Evolutionary conservation across 441 rosid genomes (phyloP).

Genomic region (Adansonia rubrostipa): DNA sequence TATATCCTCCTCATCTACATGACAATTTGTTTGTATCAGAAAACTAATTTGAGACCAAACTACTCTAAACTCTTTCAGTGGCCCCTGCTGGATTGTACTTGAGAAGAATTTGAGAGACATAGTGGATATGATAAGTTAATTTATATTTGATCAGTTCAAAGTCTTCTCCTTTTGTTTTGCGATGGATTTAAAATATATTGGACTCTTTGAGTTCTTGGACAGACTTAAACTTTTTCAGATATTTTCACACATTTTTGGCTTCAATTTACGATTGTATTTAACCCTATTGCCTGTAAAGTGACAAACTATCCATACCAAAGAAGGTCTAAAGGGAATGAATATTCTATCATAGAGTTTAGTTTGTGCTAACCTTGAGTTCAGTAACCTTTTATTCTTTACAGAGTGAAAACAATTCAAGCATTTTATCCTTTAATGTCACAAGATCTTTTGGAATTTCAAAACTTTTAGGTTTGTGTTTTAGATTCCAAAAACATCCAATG

Average conservation of each 20-base stretch:
- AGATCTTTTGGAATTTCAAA: not conserved
- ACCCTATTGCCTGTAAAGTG: not conserved
- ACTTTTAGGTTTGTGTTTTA: not conserved
- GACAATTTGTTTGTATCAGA: not conserved
- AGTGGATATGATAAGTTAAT: not conserved
- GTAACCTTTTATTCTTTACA: not conserved
- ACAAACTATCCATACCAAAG: not conserved
- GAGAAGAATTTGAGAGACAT: not conserved
- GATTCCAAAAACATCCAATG: not conserved
- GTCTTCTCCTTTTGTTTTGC: not conserved
- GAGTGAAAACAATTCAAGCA: not conserved
- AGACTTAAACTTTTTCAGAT: not conserved
- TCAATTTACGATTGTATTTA: not conserved
- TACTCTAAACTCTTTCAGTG: not conserved
- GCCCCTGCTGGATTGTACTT: not conserved
- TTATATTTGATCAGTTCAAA: constrained; percentile 1
- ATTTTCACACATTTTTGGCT: not conserved
- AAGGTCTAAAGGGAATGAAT: not conserved
- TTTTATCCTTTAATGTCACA: not conserved
- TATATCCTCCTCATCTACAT: not conserved
- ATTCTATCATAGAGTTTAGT: not conserved
- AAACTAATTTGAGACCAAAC: not conserved
- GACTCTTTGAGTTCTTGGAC: not conserved
- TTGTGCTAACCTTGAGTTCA: not conserved
- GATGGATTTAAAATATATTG: not conserved